Base-by-base conservation (phyloP, 768 basidiomycete species). In the Trametes villosa region DNA sequence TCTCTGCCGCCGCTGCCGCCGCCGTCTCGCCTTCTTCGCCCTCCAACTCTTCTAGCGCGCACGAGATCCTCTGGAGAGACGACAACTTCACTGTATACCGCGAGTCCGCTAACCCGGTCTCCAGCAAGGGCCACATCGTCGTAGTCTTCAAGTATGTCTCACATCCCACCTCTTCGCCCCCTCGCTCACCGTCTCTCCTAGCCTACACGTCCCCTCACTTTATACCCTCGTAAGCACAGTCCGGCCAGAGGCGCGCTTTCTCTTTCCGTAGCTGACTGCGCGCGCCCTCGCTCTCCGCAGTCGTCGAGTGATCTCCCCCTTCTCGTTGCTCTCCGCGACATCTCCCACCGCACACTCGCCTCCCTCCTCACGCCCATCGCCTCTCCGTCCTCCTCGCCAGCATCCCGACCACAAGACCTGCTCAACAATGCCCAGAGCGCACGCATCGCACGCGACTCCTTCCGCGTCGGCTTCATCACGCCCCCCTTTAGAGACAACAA, bases 121-220 rank as follows among this genome's bases (percentile, higher is more conserved):
- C 88, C n/a, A 83, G 82, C 67, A 84, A 81, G 67, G 89, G 85
- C 4, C 90, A 92, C 71, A 73, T 91, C 44, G 80, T 91, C 59
- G 76, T 90, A 57, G 86, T 85, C 22, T 88, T 92, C 83, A 91
- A 91, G 90, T 89, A 64, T 46, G 86, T 79, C 45, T 52, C 31
- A 12, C 41, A 30, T n/a, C 40, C 36, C 58, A 36, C 38, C 40
- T 12, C 34, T 18, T 26, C 48, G 26, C 29, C 38, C 17, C 53
- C 27, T 26, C 49, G 48, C 50, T 69, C 29, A 66, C 60, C 44
- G 49, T 50, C n/a, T n/a, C 26, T n/a, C 38, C 22, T 70, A 91
- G 90, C 71, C 77, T 91, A 36, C 89, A 92, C 74, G 88, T 92
- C 54, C 87, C 89, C 26, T 91, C 88, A 63, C 80, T 91, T 72